These are phyloP conservation scores for Clitopilus hobsonii DNA, from an alignment of 768 basidiomycete species.

Conservation along the genomic window DNA sequence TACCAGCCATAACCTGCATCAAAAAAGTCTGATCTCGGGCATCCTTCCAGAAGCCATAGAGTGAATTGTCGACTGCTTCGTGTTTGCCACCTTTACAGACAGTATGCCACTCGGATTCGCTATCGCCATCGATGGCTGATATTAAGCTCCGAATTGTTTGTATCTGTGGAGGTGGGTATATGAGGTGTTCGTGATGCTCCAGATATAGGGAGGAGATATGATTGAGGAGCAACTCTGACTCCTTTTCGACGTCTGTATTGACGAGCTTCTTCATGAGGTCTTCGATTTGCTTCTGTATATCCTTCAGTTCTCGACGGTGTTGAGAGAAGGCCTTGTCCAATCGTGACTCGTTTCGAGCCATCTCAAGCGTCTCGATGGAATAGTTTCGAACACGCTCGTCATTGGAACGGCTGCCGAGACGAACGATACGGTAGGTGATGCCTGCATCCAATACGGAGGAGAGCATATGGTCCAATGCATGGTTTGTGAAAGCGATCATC, in stretches of 20 bases:
- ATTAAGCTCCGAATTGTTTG: constrained; percentile 4
- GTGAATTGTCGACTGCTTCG: constrained; percentile 20
- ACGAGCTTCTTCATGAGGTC: constrained; percentile 39
- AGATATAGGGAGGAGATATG: constrained; percentile 43
- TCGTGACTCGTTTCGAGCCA: constrained; percentile 32
- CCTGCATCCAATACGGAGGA: constrained; percentile 56
- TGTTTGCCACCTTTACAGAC: constrained; percentile 19
- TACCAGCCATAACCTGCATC: constrained; percentile 5
- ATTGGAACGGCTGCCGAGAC: constrained; percentile 61
- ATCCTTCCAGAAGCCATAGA: constrained; percentile 49
- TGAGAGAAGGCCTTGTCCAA: constrained; percentile 28
- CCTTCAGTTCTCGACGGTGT: constrained; percentile 36
- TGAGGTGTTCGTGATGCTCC: constrained; percentile 40
- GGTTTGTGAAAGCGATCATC: constrained; percentile 67
- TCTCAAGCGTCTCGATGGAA: constrained; percentile 57
- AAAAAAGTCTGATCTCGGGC: constrained; percentile 47
- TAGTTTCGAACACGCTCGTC: constrained; percentile 59
- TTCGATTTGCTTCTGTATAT: constrained; percentile 40
- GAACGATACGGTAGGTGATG: constrained; percentile 61
- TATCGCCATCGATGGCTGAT: neutral
- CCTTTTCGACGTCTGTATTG: constrained; percentile 20
- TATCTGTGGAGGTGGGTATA: constrained; percentile 46
- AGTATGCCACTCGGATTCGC: constrained; percentile 25
- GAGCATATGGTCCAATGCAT: constrained; percentile 74
- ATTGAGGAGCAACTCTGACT: constrained; percentile 29